Conservation (phyloP, 305 asterid genomes). For the Fraxinus sp. region DNA sequence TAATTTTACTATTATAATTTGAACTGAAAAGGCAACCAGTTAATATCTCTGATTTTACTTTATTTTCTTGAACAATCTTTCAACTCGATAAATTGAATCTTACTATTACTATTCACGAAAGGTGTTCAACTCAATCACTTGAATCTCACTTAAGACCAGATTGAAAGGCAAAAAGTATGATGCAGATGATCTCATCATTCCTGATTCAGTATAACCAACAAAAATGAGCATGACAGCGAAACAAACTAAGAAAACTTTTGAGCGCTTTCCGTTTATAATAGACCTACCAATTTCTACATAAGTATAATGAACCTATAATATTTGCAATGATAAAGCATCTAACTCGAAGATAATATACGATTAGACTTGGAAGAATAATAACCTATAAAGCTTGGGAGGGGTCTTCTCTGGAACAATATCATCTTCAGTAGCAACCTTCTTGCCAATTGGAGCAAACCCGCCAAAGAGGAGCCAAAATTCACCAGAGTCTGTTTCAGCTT, state of each 20-base stretch:
- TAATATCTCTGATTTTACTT: neutral
- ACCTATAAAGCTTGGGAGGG: conserved; percentile 77
- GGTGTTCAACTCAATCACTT: neutral
- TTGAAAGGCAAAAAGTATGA: neutral
- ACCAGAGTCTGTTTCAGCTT: conserved; percentile 96
- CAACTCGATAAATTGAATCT: neutral
- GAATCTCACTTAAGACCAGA: conserved; percentile 1
- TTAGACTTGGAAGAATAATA: conserved; percentile 8
- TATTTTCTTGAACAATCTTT: conserved; percentile 2
- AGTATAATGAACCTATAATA: conserved; percentile 14
- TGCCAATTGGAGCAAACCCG: conserved; percentile 96
- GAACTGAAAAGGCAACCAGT: neutral
- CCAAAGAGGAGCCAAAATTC: conserved; percentile 98
- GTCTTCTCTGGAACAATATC: conserved; percentile 82
- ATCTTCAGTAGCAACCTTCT: conserved; percentile 82
- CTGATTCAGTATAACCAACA: neutral
- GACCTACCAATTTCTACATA: conserved; percentile 15
- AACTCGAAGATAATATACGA: neutral
- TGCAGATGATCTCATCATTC: neutral
- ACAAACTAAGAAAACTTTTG: neutral
- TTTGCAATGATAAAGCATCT: conserved; percentile 14
- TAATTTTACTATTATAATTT: neutral
- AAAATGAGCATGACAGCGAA: neutral
- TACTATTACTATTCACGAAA: neutral
- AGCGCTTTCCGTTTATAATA: neutral